Conservation (phyloP, 1,139 yeast genomes). For the Zygotorulaspora mrakii region DNA sequence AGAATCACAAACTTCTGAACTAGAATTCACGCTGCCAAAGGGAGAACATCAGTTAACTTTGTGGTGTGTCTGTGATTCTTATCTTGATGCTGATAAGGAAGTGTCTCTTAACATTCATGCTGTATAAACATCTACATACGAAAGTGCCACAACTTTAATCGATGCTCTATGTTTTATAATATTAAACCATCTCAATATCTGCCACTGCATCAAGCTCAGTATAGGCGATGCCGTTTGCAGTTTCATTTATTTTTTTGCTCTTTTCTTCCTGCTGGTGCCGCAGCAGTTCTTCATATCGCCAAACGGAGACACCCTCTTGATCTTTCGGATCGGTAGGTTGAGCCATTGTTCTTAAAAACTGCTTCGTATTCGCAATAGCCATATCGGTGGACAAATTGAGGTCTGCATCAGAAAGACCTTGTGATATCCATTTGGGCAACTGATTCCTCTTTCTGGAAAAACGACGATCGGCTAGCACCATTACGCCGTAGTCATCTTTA, state of each 20-base stretch:
- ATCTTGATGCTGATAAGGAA: conserved; percentile 87
- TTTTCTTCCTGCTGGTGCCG: conserved; percentile 55
- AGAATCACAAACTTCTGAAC: conserved; percentile 49
- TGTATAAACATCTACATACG: conserved; percentile 21
- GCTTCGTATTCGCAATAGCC: conserved; percentile 94
- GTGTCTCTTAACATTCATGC: conserved; percentile 52
- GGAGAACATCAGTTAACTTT: conserved; percentile 62
- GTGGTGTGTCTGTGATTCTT: conserved; percentile 91
- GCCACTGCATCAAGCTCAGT: conserved; percentile 17
- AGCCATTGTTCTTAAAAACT: conserved; percentile 86
- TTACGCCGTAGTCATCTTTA: conserved; percentile 96
- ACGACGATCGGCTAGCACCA: conserved; percentile 95
- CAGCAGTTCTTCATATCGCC: conserved; percentile 73
- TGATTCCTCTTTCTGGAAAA: conserved; percentile 82
- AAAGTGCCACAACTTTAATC: background rate
- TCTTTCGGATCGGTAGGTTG: conserved; percentile 90
- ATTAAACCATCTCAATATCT: conserved; percentile 19
- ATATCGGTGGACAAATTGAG: conserved; percentile 90
- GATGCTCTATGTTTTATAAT: background rate
- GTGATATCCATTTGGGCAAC: conserved; percentile 95
- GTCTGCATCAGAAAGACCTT: conserved; percentile 87
- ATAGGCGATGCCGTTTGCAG: conserved; percentile 9
- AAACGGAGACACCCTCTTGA: conserved; percentile 91
- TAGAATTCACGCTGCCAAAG: conserved; percentile 58
- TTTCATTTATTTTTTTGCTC: conserved; percentile 18